A percentile compares a stretch with the other conserved stretches of the same genome.
These are phyloP conservation scores for Ophiostoma sp. DNA, from an alignment of 2,329 filamentous ascomycete genomes.

Conservation along the genomic window DNA sequence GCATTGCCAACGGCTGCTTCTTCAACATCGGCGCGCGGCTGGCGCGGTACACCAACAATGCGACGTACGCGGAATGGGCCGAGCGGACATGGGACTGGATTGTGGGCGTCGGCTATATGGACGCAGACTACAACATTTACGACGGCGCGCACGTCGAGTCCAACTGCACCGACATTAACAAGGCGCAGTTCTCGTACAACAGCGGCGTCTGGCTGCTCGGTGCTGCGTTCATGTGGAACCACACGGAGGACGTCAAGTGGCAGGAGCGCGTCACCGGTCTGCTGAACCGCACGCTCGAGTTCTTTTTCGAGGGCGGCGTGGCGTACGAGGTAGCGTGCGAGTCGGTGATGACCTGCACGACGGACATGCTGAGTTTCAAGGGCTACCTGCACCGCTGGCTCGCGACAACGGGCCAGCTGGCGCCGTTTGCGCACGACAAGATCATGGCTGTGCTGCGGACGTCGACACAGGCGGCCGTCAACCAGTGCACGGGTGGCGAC, in stretches of 20 bases:
- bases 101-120: conserved; percentile 44
- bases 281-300: conserved; percentile 38
- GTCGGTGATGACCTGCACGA: conserved; percentile 44
- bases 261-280: conserved; percentile 45
- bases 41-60: conserved; percentile 54
- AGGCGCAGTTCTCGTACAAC: conserved; percentile 52
- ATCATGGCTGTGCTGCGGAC: conserved; percentile 44
- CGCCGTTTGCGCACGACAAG: conserved; percentile 41
- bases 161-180: conserved; percentile 50
- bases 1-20: conserved; percentile 44
- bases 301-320: conserved; percentile 44
- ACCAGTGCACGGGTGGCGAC: conserved; percentile 44
- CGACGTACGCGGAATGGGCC: conserved; percentile 52
- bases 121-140: conserved; percentile 51
- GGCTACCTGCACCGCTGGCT: conserved; percentile 51
- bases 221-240: conserved; percentile 55
- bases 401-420: conserved; percentile 44
- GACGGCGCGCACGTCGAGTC: conserved; percentile 49
- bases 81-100: conserved; percentile 55
- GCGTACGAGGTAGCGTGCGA: conserved; percentile 56
- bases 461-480: conserved; percentile 46
- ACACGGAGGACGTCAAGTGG: conserved; percentile 34
- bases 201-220: conserved; percentile 49
- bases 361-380: conserved; percentile 56
- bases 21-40: conserved; percentile 53